Conservation (phyloP, 2,329 filamentous ascomycete genomes). For the Talaromyces sp. region DNA sequence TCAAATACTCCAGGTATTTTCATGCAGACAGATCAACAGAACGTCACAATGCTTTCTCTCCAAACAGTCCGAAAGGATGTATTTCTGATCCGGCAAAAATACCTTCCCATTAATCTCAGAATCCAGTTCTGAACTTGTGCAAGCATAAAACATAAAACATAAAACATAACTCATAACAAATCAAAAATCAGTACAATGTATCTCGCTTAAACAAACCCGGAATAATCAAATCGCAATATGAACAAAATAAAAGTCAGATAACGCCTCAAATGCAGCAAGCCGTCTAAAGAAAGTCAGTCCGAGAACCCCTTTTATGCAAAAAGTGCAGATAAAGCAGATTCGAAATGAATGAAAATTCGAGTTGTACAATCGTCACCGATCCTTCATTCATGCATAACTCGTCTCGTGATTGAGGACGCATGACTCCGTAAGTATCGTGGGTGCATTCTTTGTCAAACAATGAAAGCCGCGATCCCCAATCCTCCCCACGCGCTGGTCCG, state of each 20-base stretch:
- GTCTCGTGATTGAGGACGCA: slow-evolving; percentile 13
- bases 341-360: slow-evolving; percentile 3
- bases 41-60: neutral
- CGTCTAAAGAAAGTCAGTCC: slow-evolving; percentile 15
- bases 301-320: slow-evolving; percentile 15
- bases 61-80: neutral
- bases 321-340: neutral
- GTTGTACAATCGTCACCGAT: slow-evolving; percentile 12
- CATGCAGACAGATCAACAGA: neutral
- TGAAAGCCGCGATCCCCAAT: neutral
- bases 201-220: slow-evolving; percentile 12
- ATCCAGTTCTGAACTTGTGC: slow-evolving; percentile 1
- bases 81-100: slow-evolving; percentile 7
- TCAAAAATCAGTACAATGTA: slow-evolving; percentile 11
- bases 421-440: slow-evolving; percentile 15
- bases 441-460: neutral
- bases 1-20: slow-evolving; percentile 4
- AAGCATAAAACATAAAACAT: slow-evolving; percentile 6
- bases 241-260: slow-evolving; percentile 5
- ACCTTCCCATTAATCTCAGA: neutral
- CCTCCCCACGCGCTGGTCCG: slow-evolving; percentile 17
- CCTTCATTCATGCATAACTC: slow-evolving; percentile 13
- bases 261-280: slow-evolving; percentile 20
- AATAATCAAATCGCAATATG: neutral
- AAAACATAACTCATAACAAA: slow-evolving; percentile 3